Percentiles rank a stretch among this genome's conserved stretches.
These are phyloP conservation scores for Colletotrichum sidae DNA, from an alignment of 2,329 filamentous ascomycete genomes.

Conservation along the genomic window DNA sequence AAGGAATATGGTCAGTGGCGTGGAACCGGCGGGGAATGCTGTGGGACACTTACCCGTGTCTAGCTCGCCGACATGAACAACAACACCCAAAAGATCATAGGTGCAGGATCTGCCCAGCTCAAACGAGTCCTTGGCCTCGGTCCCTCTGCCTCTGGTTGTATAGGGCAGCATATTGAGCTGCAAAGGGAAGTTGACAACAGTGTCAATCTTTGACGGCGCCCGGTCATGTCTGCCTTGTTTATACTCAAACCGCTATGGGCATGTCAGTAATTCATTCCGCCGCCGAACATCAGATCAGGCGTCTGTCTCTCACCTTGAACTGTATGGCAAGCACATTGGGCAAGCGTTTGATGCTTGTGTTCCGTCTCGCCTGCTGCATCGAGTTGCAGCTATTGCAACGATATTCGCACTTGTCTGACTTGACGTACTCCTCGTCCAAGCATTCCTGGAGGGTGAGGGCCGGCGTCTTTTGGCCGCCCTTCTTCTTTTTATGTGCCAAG, in stretches of 20 bases:
- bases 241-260: conserved; percentile 76
- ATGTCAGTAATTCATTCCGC: conserved; percentile 7
- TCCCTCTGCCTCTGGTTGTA: conserved; percentile 73
- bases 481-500: conserved; percentile 74
- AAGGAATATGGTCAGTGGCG: background rate
- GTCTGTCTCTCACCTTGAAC: conserved; percentile 74
- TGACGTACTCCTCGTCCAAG: conserved; percentile 87
- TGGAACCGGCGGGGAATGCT: too few relatives aligned
- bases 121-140: conserved; percentile 61
- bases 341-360: conserved; percentile 84
- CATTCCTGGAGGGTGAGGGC: conserved; percentile 76
- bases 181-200: conserved; percentile 85
- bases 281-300: background rate
- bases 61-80: conserved; percentile 93
- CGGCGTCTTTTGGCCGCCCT: conserved; percentile 59
- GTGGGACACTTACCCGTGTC: conserved; percentile 84
- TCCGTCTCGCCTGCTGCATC: conserved; percentile 83
- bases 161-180: conserved; percentile 92
- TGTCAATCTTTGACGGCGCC: conserved; percentile 87
- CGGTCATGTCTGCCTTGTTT: conserved; percentile 72
- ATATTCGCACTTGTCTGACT: conserved; percentile 89
- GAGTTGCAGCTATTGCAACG: conserved; percentile 84
- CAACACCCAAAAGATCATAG: conserved; percentile 89
- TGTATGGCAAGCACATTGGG: conserved; percentile 93
- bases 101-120: conserved; percentile 75